These are phyloP conservation scores for Bromus sterilis DNA, from an alignment of 176 grass and related monocot genomes.

Conservation along the genomic window DNA sequence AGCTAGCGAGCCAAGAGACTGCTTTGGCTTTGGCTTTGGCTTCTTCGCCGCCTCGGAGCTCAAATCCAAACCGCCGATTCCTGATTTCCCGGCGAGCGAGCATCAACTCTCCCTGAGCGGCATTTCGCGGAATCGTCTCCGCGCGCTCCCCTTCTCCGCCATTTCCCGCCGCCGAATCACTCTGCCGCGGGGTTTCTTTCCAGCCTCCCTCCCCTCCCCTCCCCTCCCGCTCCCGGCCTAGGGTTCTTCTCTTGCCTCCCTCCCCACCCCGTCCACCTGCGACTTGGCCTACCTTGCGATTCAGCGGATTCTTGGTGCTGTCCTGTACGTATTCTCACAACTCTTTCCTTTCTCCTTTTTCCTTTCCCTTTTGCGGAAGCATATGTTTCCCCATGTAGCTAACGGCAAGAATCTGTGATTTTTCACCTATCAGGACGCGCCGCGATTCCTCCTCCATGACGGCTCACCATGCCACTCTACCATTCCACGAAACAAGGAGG, in stretches of 20 bases:
- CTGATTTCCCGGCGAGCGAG: too few species aligned
- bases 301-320: not conserved
- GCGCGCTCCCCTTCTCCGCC: not conserved
- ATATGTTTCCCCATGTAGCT: not conserved
- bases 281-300: too few species aligned
- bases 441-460: conserved; percentile 9
- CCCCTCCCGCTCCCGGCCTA: not conserved
- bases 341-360: not conserved
- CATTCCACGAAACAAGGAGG: not conserved
- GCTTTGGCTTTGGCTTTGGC: not conserved
- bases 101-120: too few species aligned
- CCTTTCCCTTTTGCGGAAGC: not conserved
- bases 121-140: not conserved
- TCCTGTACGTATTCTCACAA: not conserved
- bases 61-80: not conserved
- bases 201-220: too few species aligned
- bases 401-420: not conserved
- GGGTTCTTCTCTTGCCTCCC: too few species aligned
- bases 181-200: not conserved
- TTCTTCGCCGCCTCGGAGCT: conserved; percentile 6
- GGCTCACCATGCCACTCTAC: conserved; percentile 16
- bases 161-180: not conserved
- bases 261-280: too few species aligned
- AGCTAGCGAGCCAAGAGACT: not conserved
- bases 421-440: conserved; percentile 2